phyloP scores from a whole-genome alignment of 2,329 filamentous ascomycete genomes.

The Colletotrichum eleusines region DNA sequence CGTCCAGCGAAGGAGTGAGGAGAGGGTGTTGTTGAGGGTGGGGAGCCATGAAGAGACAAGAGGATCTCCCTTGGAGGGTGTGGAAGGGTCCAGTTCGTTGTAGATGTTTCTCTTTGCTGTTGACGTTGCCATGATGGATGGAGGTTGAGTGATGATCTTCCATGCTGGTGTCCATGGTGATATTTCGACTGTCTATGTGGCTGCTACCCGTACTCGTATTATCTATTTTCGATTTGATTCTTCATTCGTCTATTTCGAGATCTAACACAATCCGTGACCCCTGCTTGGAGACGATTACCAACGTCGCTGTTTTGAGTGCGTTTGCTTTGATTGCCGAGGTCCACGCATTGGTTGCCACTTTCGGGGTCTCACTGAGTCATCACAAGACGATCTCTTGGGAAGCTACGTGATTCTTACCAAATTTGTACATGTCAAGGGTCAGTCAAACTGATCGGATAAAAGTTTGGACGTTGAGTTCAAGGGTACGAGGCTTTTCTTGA shows the following conservation, averaged over 20 bases:
- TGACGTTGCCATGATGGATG: not conserved
- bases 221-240: not conserved
- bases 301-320: not conserved
- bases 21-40: constrained; percentile 5
- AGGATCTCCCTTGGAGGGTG: constrained; percentile 1
- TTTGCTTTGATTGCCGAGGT: not conserved
- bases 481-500: constrained; percentile 4
- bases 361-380: not conserved
- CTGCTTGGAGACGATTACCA: not conserved
- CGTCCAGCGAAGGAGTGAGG: constrained; percentile 23
- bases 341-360: constrained; percentile 9
- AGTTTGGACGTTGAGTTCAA: not conserved
- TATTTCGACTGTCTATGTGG: not conserved
- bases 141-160: not conserved
- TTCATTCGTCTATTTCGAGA: not conserved
- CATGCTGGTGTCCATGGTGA: not conserved
- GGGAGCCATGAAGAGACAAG: constrained; percentile 23
- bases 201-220: not conserved
- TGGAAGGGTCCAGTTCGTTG: constrained; percentile 10
- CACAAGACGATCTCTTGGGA: not conserved
- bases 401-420: constrained; percentile 5
- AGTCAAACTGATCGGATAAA: not conserved
- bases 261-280: not conserved
- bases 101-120: constrained; percentile 13
- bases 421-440: not conserved